Evolutionary conservation across 441 rosid species (phyloP), one percentile per base, ranked within the genome.

Genomic region (Jatropha multifida): DNA sequence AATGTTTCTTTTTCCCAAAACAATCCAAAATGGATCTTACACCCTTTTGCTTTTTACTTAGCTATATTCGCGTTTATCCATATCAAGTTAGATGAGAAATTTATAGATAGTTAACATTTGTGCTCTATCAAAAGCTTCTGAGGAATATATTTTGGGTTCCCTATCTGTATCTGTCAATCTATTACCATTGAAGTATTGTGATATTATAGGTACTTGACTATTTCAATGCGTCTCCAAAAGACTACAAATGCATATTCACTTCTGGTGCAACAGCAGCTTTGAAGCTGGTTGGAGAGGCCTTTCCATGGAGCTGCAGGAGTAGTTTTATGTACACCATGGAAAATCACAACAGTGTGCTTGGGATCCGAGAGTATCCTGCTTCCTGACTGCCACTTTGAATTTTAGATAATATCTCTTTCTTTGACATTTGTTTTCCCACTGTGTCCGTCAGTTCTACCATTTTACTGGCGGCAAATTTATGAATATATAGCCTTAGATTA

Each of bases 331-430:
- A 95, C 78, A 85, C 98, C 12, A 88, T 86, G 91, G 99, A 93
- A 84, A 95, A 95, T 80, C 98, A 95, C 82, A 95, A 95, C 75
- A 95, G 99, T 64, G 99, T 93, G 65, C 96, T 93, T 77, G 99
- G 99, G 76, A 92, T 95, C 68, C 88, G 99, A 87, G 98, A 95
- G 97, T 95, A 95, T 92, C 91, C 93, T 87, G 7, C 75, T 49
- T n/a, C 59, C n/a, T 64, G 20, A 23, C 7, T 65, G 10, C 48
- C 48, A 6, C 38, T 64, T 73, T 72, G 55, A 23, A 20, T 61
- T 58, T 55, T 12, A 9, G 23, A 9, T 32, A 23, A 20, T 59
- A 26, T n/a, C 18, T 58, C 42, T 13, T 14, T 71, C 23, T 71
- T 9, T 10, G 11, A 38, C 5, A 0, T 42, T 58, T 71, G 10